Base-by-base conservation (phyloP, 2,329 filamentous ascomycete genomes). In the Teratosphaeria nubilosa region DNA sequence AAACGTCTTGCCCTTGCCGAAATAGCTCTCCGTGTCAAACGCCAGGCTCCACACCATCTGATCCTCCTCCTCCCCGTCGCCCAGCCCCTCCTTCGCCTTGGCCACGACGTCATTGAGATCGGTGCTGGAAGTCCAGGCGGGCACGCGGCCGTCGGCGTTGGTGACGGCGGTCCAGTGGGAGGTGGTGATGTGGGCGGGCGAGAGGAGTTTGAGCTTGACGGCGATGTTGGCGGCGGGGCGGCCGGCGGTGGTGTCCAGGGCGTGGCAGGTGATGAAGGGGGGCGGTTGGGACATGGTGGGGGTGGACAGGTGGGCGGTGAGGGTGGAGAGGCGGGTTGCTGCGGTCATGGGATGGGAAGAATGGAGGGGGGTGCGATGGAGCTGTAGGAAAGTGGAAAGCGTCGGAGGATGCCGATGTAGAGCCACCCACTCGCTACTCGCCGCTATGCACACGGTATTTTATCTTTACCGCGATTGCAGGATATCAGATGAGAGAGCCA, bases 191-290 rank as follows among this genome's bases (percentile, higher is more conserved):
- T 70, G 67, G 1, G 69, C 61, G 54, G 71, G 69, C 6, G 66
- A 67, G 62, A 75, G 54, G 25, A 78, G 70, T 54, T 84, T 75
- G 24, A 91, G 82, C 57, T 81, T 83, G 58, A 91, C 87, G 63
- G 80, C 79, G 66, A 94, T 82, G 62, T 78, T 77, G 58, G 79
- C 74, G 16, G 83, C 89, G 24, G 89, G 89, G 58, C 80, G 80
- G 68, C 89, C 89, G 61, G 81, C 76, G n/a, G 84, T 82, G 11
- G 88, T 92, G 78, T 94, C 88, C 72, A 94, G 88, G 73, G 91
- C 83, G 78, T 94, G 89, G 78, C 88, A 92, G 72, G 89, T 92
- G 69, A 94, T 92, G 69, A 83, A 83, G 64, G 71, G 78, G 71
- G 65, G 66, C 20, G 41, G 2, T 55, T 61, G 50, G 45, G 66